These are phyloP conservation scores for Calendula officinalis DNA, from an alignment of 129 eudicot genomes.

Conservation along the genomic window DNA sequence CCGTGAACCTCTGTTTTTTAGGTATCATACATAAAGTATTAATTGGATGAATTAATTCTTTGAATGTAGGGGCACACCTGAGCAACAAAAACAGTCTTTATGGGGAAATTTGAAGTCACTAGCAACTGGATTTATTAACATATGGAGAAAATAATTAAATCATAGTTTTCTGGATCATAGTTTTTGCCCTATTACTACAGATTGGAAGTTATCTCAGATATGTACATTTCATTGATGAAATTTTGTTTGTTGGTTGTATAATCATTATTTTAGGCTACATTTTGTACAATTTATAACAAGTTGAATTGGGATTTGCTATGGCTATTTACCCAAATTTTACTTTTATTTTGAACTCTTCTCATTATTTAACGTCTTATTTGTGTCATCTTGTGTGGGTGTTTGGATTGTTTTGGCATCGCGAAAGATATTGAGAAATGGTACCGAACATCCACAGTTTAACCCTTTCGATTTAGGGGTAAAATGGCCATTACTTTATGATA, in stretches of 20 bases:
- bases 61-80: constrained; percentile 20
- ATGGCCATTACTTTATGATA: too few relatives aligned
- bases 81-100: constrained; percentile 26
- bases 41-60: not conserved
- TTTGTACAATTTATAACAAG: not conserved
- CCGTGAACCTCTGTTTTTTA: not conserved
- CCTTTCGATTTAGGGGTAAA: too few relatives aligned
- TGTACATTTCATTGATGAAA: constrained; percentile 25
- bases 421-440: too few relatives aligned
- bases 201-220: constrained; percentile 1
- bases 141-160: constrained; percentile 38
- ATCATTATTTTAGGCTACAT: not conserved
- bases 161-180: not conserved
- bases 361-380: not conserved
- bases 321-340: not conserved
- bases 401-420: too few relatives aligned
- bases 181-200: not conserved
- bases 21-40: not conserved
- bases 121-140: constrained; percentile 39
- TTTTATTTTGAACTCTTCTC: not conserved
- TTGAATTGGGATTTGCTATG: not conserved
- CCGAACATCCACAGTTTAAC: too few relatives aligned
- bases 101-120: constrained; percentile 49
- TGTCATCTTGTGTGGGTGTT: not conserved
- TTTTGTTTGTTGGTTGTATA: not conserved